Evolutionary conservation across 495 filamentous ascomycete species (phyloP), one percentile per base, ranked within the genome.

Genomic region (Xylaria sp.): DNA sequence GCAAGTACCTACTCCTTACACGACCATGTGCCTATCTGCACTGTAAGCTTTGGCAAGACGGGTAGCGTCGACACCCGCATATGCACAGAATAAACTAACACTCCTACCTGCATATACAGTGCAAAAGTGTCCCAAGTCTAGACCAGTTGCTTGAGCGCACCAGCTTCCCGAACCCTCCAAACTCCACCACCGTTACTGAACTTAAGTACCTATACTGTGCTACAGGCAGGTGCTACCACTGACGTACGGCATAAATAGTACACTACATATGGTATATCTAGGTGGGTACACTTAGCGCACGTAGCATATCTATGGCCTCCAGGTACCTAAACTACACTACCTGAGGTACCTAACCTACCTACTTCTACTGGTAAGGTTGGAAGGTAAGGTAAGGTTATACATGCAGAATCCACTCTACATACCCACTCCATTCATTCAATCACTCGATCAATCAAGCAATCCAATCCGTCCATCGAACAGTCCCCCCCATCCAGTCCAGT

Each of bases 401-500:
- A 55, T 55, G 41, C 6, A 55, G 24, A 55, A 48, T 57, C 63
- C 63, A 67, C 63, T 53, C 41, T 48, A 17, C 46, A 44, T 29
- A 59, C 52, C 53, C 68, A 29, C 2, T 44, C 26, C 67, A 64
- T 70, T 59, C 55, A 19, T 33, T 48, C 24, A 31, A 65, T 63
- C 68, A 43, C 53, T 59, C 57, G 14, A 57, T 46, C 41, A 63
- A 61, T 69, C 58, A 48, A 43, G 33, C 35, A 59, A 37, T 59
- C 17, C 68, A 61, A 70, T 35, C 57, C 57, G 12, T 31, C 55
- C 66, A 43, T 35, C 29, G 35, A 41, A 21, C 35, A 12, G 15
- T 52, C 48, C 52, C 40, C 40, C 52, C 64, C 41, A 55, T 52
- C 44, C 44, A 66, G 29, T 52, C 57, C 33, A 37, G 5, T 37